Evolutionary conservation across 2,329 filamentous ascomycete genomes (phyloP).

Genomic region (Colletotrichum noveboracense): DNA sequence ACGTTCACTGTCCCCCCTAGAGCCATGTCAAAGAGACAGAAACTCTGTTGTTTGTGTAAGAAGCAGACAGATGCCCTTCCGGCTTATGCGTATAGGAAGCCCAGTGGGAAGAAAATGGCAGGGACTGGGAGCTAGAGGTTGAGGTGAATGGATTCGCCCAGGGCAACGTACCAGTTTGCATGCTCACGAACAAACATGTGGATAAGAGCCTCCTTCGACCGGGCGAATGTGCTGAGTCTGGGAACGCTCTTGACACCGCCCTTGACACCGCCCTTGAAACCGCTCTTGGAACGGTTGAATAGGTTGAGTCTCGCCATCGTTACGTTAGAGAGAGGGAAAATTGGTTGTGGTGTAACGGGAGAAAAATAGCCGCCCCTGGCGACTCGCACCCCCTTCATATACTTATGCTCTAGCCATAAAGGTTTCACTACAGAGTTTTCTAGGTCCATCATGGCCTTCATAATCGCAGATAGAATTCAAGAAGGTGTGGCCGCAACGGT

Average conservation of each 20-base stretch:
- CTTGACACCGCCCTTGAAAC: neutral
- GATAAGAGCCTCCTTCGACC: neutral
- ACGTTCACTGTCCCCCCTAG: neutral
- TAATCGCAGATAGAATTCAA: neutral
- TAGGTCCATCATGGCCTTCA: neutral
- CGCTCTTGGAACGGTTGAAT: neutral
- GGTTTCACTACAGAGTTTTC: neutral
- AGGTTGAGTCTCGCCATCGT: neutral
- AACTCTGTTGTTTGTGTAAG: neutral
- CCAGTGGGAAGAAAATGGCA: neutral
- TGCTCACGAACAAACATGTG: neutral
- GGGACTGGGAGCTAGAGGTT: neutral
- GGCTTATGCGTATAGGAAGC: rapidly evolving
- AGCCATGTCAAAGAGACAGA: rapidly evolving
- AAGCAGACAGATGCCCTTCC: neutral
- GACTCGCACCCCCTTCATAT: neutral
- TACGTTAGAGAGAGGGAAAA: neutral
- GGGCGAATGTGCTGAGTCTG: neutral
- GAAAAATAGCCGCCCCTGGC: neutral
- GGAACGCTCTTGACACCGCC: neutral
- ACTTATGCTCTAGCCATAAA: neutral
- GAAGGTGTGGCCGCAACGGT: neutral
- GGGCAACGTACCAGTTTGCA: neutral
- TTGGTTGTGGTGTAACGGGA: neutral
- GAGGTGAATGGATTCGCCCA: neutral